Base-by-base conservation (phyloP, 345 rosid species). In the Cardiospermum halicacabum region DNA sequence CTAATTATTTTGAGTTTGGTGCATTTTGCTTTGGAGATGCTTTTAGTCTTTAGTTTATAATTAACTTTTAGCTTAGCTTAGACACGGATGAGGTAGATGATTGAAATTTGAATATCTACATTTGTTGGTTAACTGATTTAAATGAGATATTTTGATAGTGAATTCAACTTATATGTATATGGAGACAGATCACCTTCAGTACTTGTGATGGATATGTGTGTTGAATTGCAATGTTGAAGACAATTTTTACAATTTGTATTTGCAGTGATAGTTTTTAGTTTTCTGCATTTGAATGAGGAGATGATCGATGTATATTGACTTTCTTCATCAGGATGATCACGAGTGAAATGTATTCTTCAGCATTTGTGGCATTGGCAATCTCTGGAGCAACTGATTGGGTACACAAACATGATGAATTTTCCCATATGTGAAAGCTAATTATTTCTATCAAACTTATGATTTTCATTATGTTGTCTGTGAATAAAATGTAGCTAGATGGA, bases 301-400 rank as follows among this genome's bases (percentile, higher is more conserved):
- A 26, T 53, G 58, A 62, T 37, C 10, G 25, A 58, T 34, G 51
- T 61, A 16, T 26, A 43, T 49, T 36, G 7, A 47, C n/a, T 58
- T 64, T 34, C 15, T 0, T 64, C 19, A 53, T 45, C 71, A 92
- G 97, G 99, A 89, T 91, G 95, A 94, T 94, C 15, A 77, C 77
- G 26, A 88, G 77, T 71, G 92, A 87, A 59, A 80, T 85, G 96
- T 89, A 91, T 80, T 65, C 86, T 67, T 66, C 79, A 36, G 95
- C 95, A 50, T 85, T 91, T 64, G 71, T 79, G 39, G 89, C 80
- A 7, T 78, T 91, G 80, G 88, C 88, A 18, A 56, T 94, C 64
- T 87, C 99, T 58, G 97, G 95, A 27, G 89, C 90, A 53, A 85
- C 85, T 60, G 96, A 94, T 66, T 91, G 99, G 99, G 97, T 94